Base-by-base conservation (phyloP, 2,329 filamentous ascomycete genomes). In the Aschersonia sp. region DNA sequence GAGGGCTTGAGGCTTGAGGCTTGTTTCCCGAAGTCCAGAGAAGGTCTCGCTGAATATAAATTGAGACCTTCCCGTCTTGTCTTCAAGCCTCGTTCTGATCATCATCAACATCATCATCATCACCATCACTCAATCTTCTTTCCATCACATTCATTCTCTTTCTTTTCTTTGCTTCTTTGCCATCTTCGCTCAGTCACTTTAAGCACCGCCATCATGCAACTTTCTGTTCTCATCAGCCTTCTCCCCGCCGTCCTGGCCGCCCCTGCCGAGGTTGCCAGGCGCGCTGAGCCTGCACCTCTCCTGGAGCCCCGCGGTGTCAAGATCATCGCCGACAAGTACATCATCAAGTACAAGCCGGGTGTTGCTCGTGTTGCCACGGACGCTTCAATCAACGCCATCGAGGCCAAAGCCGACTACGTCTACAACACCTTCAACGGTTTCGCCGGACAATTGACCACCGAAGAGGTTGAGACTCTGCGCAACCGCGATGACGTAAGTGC, bases 301-400 rank as follows among this genome's bases (percentile, higher is more conserved):
- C 42, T 57, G 44, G 47, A 45, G 14, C 54, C 57, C 11, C 45
- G 43, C 2, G 50, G 49, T 29, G 46, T 43, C 32, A 44, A 47
- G 29, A 44, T 58, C 46, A 53, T 61, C 31, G 45, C 55, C 14
- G 54, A 54, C 52, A 57, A 57, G 49, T 62, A 60, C 50, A 61
- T 62, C 49, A 57, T 62, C 51, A 60, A 59, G 48, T 57, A 59
- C 50, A 56, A 55, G 47, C 51, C 53, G 30, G 51, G 48, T 32
- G 50, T 53, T 41, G 43, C 48, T 11, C 37, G 49, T 4, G 48
- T 51, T 43, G 45, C 48, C 2, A 41, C 53, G 6, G 11, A 7
- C 40, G 53, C 54, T 45, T 48, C 35, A 42, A 58, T 41, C 10
- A 41, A 32, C 35, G 30, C 47, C 41, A 45, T 59, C 45, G 41